Evolutionary conservation across 768 basidiomycete genomes (phyloP).

Genomic region (Leccinum sublutescens): DNA sequence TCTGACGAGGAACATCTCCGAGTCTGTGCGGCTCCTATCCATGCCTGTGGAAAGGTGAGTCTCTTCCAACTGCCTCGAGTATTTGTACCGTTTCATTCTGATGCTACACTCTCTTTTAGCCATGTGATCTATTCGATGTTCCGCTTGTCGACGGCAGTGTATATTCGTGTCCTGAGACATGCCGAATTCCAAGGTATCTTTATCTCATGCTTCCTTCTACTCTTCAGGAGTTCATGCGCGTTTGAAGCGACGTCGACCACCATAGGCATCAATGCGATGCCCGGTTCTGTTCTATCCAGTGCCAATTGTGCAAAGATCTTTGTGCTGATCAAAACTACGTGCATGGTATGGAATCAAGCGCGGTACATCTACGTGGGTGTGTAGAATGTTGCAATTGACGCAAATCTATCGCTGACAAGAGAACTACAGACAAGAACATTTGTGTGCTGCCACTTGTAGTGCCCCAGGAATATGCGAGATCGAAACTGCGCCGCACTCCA

Average conservation of each 20-base stretch:
- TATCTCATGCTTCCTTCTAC: background rate
- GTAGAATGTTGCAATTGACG: background rate
- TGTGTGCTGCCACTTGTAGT: conserved; percentile 38
- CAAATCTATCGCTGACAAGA: background rate
- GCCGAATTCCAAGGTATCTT: conserved; percentile 41
- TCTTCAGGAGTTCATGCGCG: background rate
- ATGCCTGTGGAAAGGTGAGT: conserved; percentile 54
- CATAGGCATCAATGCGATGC: conserved; percentile 55
- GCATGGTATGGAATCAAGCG: conserved; percentile 42
- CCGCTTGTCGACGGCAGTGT: conserved; percentile 26
- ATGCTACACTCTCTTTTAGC: conserved; percentile 23
- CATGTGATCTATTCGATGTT: conserved; percentile 38
- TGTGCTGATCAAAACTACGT: conserved; percentile 41
- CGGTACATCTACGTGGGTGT: conserved; percentile 59
- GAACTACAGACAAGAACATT: conserved; percentile 48
- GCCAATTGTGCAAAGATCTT: conserved; percentile 43
- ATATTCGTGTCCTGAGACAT: conserved; percentile 44
- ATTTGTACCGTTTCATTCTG: background rate
- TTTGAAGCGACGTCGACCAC: conserved; percentile 37
- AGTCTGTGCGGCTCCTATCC: conserved; percentile 49
- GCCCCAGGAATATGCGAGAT: conserved; percentile 43
- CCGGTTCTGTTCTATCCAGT: conserved; percentile 50
- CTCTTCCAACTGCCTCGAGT: too few species aligned
- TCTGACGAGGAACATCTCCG: conserved; percentile 42
- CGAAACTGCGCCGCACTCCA: conserved; percentile 55